Conservation (phyloP, 805 yeast species). For the Candida berthetii region DNA sequence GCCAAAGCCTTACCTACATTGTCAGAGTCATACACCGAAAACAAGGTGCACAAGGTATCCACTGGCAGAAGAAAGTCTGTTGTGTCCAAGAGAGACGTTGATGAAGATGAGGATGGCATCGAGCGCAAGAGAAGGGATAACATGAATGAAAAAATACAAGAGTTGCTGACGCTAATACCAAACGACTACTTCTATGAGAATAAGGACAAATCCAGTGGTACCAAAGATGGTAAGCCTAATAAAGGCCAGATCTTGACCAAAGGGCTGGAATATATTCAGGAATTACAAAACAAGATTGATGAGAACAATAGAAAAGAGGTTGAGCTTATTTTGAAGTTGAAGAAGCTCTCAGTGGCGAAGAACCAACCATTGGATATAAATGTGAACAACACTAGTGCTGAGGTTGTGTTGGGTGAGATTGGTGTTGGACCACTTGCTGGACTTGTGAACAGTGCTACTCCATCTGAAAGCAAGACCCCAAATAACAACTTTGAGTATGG, state of each 20-base stretch:
- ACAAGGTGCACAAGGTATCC: conserved; percentile 5
- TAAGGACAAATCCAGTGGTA: conserved; percentile 47
- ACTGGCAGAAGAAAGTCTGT: conserved; percentile 13
- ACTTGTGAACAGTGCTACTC: conserved; percentile 1
- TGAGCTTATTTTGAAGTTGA: conserved; percentile 56
- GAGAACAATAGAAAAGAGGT: conserved; percentile 74
- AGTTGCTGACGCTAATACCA: conserved; percentile 38
- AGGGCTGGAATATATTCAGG: conserved; percentile 66
- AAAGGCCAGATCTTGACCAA: conserved; percentile 77
- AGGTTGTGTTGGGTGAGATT: conserved; percentile 62
- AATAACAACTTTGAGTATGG: conserved; percentile 31
- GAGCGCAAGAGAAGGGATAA: conserved; percentile 49
- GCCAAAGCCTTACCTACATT: conserved; percentile 15
- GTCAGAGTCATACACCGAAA: conserved; percentile 7
- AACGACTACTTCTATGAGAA: conserved; percentile 36
- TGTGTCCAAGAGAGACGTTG: conserved; percentile 1
- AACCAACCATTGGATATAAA: conserved; percentile 35
- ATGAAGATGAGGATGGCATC: conserved; percentile 23
- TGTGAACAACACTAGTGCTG: conserved; percentile 70
- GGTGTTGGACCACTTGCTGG: conserved; percentile 79
- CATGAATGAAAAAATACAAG: conserved; percentile 53
- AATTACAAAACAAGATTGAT: conserved; percentile 67
- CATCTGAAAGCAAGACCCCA: conserved; percentile 12
- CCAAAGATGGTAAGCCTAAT: conserved; percentile 80
- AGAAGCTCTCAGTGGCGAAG: conserved; percentile 41